Evolutionary conservation across 768 basidiomycete genomes (phyloP).

Genomic region (Leccinum aurantiacum): DNA sequence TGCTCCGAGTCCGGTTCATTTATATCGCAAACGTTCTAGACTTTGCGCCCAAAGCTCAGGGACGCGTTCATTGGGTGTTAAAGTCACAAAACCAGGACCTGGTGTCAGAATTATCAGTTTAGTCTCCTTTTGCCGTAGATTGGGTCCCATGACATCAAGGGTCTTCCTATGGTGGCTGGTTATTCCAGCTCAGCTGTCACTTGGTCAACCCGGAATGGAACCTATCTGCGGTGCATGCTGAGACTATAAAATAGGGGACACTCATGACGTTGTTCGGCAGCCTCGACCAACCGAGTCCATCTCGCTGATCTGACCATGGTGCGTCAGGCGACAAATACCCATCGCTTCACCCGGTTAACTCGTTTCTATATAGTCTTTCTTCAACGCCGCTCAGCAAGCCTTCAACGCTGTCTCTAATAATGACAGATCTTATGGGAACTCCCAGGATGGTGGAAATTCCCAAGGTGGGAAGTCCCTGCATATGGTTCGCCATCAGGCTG

Average conservation of each 20-base stretch:
- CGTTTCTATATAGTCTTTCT: slow-evolving; percentile 52
- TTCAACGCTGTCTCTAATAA: slow-evolving; percentile 44
- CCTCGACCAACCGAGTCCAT: slow-evolving; percentile 6
- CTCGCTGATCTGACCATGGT: slow-evolving; percentile 24
- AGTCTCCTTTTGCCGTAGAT: not conserved
- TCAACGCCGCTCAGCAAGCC: slow-evolving; percentile 71
- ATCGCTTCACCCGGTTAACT: not conserved
- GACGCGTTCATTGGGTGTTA: not conserved
- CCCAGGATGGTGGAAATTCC: not conserved
- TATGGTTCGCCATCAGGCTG: not conserved
- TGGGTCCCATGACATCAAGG: not conserved
- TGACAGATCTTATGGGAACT: not conserved
- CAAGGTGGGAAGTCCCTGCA: slow-evolving; percentile 7
- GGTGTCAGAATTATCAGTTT: not conserved
- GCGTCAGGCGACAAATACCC: not conserved
- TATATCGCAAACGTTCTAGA: not conserved
- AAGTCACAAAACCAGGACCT: not conserved
- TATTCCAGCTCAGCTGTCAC: slow-evolving; percentile 17
- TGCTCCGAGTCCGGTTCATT: not conserved
- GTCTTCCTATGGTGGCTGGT: not conserved
- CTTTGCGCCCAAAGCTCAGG: not conserved
- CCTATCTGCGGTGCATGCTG: slow-evolving; percentile 14
- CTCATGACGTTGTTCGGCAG: slow-evolving; percentile 11
- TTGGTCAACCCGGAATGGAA: slow-evolving; percentile 24
- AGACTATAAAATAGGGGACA: slow-evolving; percentile 17